Conservation (phyloP, 2,329 filamentous ascomycete genomes). For the Bipolaris oryzae region DNA sequence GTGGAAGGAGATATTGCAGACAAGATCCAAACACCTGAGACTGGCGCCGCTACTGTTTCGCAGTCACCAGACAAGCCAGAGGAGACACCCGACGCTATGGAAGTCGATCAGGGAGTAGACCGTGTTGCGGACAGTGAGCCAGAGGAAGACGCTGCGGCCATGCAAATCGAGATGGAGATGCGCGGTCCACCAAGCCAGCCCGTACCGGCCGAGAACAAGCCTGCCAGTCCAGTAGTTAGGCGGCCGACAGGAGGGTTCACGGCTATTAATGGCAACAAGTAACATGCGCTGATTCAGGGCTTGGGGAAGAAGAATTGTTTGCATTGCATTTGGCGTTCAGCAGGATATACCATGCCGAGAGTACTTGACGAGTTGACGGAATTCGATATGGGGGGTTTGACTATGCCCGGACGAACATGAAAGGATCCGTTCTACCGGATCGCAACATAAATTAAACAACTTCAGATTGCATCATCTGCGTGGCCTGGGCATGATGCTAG, state of each 20-base stretch:
- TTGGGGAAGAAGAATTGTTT: background rate
- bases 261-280: slow-evolving; percentile 40
- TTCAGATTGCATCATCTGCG: background rate
- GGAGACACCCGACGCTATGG: slow-evolving; percentile 17
- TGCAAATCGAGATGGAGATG: slow-evolving; percentile 51
- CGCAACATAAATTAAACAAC: background rate
- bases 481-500: background rate
- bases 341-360: background rate
- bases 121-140: slow-evolving; percentile 30
- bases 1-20: slow-evolving; percentile 2
- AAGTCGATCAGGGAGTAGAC: slow-evolving; percentile 14
- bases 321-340: slow-evolving; percentile 21
- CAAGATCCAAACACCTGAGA: background rate
- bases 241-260: slow-evolving; percentile 41
- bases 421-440: no score
- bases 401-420: background rate
- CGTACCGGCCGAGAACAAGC: slow-evolving; percentile 5
- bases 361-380: background rate
- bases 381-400: background rate
- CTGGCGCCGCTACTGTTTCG: background rate
- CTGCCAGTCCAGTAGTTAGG: slow-evolving; percentile 18
- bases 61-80: slow-evolving; percentile 1
- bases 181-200: slow-evolving; percentile 31
- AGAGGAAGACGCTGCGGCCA: slow-evolving; percentile 41
- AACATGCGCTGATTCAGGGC: background rate